Base-by-base conservation (phyloP, 2,329 filamentous ascomycete species). In the Trichothecium sympodiale region DNA sequence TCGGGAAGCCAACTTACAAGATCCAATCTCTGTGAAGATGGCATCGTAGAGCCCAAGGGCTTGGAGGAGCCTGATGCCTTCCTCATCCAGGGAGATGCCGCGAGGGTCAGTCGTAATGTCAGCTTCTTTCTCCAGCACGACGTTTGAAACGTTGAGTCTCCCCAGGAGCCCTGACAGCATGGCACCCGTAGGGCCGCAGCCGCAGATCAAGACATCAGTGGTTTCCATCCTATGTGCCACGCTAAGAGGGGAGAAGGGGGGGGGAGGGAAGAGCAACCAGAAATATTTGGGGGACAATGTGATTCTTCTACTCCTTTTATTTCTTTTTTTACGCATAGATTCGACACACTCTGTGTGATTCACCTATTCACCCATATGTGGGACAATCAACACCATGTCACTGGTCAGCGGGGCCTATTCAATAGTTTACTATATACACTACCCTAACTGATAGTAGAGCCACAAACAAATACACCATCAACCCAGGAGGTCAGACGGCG, bases 71-170 rank as follows among this genome's bases (percentile, higher is more conserved):
- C 52, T 46, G 26, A 56, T 48, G 4, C 49, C 53, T 36, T 55
- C 53, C 31, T 51, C 53, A 14, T 52, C 49, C 12, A 56, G 40
- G 2, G 47, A 47, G 27, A 56, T 53, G 4, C 53, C 53, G 5
- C 52, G 39, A 3, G 52, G 53, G 37, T 56, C 53, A 7, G 34
- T 35, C 3, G 40, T 52, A 18, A 56, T 44, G 8, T 41, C 40
- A 4, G 17, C 8, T 12, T 53, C 48, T 31, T 43, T 46, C 33
- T 56, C 53, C 6, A 56, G 33, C 3, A 54, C 39, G 15, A 54
- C 31, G 29, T 48, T 35, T 7, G 38, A 31, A 9, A 46, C 34
- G 2, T 14, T 17, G 14, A 38, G 33, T 8, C 35, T 35, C 4
- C 46, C 36, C 12, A 52, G 35, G 15, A 42, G 30, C 3, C 38